These are phyloP conservation scores for Mucor lusitanicus DNA, from an alignment of 371 early-diverging fungal genomes.

Conservation along the genomic window DNA sequence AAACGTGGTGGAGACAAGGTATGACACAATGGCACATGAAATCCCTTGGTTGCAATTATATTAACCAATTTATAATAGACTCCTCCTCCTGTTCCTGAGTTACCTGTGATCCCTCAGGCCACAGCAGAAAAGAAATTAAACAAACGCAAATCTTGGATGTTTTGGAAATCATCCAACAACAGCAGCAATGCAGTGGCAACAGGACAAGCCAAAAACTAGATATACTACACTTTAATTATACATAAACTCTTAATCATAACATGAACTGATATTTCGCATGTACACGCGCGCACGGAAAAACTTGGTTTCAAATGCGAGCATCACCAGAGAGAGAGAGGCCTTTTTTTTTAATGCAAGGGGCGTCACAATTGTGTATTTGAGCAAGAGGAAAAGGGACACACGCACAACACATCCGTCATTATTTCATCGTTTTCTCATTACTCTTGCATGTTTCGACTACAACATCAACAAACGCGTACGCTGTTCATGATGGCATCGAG, in stretches of 20 bases:
- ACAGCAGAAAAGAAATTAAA: conserved; percentile 15
- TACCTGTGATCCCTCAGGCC: neutral
- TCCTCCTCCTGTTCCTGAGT: conserved; percentile 1
- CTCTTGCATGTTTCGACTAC: neutral
- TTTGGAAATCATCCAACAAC: conserved; percentile 20
- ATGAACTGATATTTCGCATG: no score
- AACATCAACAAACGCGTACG: neutral
- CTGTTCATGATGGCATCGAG: neutral
- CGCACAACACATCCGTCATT: no score
- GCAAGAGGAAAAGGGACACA: no score
- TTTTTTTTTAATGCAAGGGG: no score
- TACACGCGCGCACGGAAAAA: no score
- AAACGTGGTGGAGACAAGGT: conserved; percentile 25
- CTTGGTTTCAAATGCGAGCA: no score
- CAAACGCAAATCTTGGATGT: conserved; percentile 24
- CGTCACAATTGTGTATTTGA: no score
- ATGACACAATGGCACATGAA: neutral
- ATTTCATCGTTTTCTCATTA: no score
- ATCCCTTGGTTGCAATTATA: neutral
- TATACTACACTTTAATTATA: neutral
- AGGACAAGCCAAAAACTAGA: neutral
- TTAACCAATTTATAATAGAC: neutral
- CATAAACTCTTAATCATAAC: no score
- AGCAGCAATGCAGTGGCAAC: neutral
- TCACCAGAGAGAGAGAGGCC: no score